Percentiles rank a stretch among this genome's conserved stretches.
Conservation (phyloP, 139 green algal species). For the Microglena sp. region DNA sequence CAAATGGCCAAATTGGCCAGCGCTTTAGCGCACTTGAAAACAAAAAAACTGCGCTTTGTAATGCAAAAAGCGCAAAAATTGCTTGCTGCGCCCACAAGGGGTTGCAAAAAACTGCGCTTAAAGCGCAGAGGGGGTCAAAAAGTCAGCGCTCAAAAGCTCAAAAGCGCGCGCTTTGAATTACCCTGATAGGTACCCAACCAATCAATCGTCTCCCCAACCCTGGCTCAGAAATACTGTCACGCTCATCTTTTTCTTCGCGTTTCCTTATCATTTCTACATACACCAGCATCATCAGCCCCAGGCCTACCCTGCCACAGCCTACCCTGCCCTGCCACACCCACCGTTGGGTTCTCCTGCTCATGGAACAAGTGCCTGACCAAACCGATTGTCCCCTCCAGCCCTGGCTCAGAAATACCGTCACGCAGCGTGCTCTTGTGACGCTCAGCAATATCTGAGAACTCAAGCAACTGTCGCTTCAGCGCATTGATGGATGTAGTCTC, state of each 20-base stretch:
- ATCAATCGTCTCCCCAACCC: background rate
- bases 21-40: too few species aligned
- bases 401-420: slow-evolving; percentile 20
- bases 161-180: background rate
- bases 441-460: slow-evolving; percentile 32
- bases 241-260: background rate
- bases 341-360: slow-evolving; percentile 2
- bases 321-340: background rate
- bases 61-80: too few species aligned
- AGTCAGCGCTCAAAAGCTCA: background rate
- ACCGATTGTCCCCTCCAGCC: slow-evolving; percentile 20
- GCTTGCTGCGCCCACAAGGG: too few species aligned
- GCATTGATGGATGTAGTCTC: slow-evolving; percentile 22
- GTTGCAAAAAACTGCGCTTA: too few species aligned
- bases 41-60: too few species aligned
- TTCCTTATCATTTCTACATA: background rate
- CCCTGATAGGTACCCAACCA: background rate
- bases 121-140: too few species aligned
- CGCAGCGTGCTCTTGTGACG: slow-evolving; percentile 17
- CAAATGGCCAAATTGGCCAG: too few species aligned
- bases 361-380: slow-evolving; percentile 27
- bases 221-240: background rate
- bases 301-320: background rate
- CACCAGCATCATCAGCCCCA: background rate
- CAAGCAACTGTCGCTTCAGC: slow-evolving; percentile 37